phyloP scores from a whole-genome alignment of 805 yeast genomes.

The Lachancea cidri region DNA sequence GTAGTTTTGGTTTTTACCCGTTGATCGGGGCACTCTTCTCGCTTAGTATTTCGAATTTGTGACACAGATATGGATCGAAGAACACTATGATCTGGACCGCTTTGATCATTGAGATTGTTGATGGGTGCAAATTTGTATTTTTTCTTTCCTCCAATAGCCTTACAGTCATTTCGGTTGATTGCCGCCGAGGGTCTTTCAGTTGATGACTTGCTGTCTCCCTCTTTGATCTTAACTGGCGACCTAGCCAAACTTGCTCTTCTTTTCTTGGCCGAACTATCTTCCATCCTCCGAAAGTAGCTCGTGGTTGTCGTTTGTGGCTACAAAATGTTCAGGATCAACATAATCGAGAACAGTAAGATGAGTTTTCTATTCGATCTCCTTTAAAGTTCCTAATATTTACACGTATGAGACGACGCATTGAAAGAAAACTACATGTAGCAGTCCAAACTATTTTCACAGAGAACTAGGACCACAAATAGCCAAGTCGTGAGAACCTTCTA shows the following conservation, averaged over 20 bases:
- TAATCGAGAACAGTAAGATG: no score
- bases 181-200: slow-evolving; percentile 16
- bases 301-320: no score
- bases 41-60: slow-evolving; percentile 23
- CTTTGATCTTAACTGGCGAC: slow-evolving; percentile 15
- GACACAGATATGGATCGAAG: slow-evolving; percentile 29
- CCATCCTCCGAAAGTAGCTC: slow-evolving; percentile 17
- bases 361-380: not conserved
- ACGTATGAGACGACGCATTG: not conserved
- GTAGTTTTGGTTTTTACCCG: no score
- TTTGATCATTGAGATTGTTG: slow-evolving; percentile 15
- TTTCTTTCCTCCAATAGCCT: slow-evolving; percentile 12
- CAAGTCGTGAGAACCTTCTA: no score
- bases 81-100: slow-evolving; percentile 11
- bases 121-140: slow-evolving; percentile 29
- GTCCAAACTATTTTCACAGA: no score
- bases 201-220: slow-evolving; percentile 2
- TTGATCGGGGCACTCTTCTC: no score
- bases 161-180: slow-evolving; percentile 5
- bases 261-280: slow-evolving; percentile 19
- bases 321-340: no score
- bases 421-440: no score
- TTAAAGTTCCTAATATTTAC: not conserved
- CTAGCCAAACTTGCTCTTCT: slow-evolving; percentile 16
- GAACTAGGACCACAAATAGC: no score